phyloP scores from a whole-genome alignment of 768 basidiomycete genomes.

The Phanerochaete sordida region DNA sequence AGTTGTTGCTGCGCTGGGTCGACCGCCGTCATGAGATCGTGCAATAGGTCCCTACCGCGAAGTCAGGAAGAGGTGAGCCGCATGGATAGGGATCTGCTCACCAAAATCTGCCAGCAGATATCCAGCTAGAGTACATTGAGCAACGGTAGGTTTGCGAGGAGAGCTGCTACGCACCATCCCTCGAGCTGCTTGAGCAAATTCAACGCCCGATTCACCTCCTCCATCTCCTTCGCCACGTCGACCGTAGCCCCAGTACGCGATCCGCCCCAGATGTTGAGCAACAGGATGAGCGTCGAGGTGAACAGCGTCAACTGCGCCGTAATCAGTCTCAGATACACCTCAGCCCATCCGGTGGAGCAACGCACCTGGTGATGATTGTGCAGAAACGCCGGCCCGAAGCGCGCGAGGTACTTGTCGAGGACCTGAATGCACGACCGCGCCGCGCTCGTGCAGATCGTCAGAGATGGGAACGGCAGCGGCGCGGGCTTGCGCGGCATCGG shows the following conservation, averaged over 20 bases:
- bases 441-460: conserved; percentile 48
- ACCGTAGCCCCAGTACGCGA: conserved; percentile 37
- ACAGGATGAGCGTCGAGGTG: conserved; percentile 47
- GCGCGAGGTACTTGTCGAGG: conserved; percentile 30
- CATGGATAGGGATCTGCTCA: not conserved
- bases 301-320: conserved; percentile 27
- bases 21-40: not conserved
- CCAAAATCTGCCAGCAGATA: not conserved
- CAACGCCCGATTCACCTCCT: conserved; percentile 51
- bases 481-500: conserved; percentile 55
- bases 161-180: not conserved
- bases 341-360: not conserved
- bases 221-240: conserved; percentile 43
- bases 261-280: conserved; percentile 55
- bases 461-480: conserved; percentile 38
- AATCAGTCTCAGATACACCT: not conserved
- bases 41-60: not conserved
- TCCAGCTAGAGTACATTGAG: not conserved
- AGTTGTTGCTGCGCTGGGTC: not conserved
- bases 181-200: conserved; percentile 18
- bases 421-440: conserved; percentile 44
- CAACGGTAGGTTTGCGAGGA: too few species aligned
- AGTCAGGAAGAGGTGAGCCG: not conserved
- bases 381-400: conserved; percentile 11
- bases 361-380: conserved; percentile 10